Conservation (phyloP, 73 alveolate species). For the Effrenium voratum region DNA sequence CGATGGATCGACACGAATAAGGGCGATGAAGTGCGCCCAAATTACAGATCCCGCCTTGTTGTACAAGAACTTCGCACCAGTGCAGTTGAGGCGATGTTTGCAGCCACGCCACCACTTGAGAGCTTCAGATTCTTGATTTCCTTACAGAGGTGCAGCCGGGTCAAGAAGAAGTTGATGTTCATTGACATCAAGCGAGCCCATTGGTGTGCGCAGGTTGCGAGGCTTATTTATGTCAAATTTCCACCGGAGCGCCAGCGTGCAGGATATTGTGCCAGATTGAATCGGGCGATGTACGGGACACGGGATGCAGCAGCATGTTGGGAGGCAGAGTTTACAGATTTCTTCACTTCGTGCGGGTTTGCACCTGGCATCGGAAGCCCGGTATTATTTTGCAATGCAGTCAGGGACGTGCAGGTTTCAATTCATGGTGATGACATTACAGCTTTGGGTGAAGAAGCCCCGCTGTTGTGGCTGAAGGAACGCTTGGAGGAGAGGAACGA, state of each 20-base stretch:
- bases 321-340: neutral
- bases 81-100: neutral
- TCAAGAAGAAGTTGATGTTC: neutral
- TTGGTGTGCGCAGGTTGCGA: neutral
- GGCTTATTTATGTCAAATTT: neutral
- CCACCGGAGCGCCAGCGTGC: neutral
- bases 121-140: neutral
- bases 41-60: neutral
- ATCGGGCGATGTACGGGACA: neutral
- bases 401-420: neutral
- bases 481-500: neutral
- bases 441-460: constrained; percentile 1
- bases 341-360: neutral
- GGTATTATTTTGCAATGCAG: neutral
- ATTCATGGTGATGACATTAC: neutral
- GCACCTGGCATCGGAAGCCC: neutral
- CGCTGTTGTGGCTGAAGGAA: neutral
- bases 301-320: neutral
- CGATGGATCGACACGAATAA: constrained; percentile 23
- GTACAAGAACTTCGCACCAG: neutral
- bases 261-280: neutral
- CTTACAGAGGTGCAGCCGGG: neutral
- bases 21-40: neutral
- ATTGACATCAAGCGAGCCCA: constrained; percentile 17
- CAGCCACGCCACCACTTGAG: constrained; percentile 21